These are phyloP conservation scores for Hortiboletus flavorubellus DNA, from an alignment of 768 basidiomycete species.

Conservation along the genomic window DNA sequence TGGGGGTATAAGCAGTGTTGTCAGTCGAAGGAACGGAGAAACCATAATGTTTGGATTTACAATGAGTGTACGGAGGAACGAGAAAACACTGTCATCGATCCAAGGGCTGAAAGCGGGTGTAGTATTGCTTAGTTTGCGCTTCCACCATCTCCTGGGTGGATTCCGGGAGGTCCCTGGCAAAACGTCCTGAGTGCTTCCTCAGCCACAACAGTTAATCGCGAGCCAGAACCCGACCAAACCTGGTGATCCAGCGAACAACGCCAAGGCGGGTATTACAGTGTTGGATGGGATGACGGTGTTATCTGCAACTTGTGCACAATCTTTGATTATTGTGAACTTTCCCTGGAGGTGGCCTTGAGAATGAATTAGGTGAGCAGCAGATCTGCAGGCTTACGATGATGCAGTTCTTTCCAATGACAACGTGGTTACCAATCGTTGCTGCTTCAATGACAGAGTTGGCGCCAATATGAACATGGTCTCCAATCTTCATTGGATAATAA, in stretches of 20 bases:
- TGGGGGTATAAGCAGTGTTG: not conserved
- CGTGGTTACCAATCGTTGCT: slow-evolving; percentile 89
- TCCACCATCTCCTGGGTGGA: slow-evolving; percentile 93
- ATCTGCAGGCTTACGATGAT: slow-evolving; percentile 65
- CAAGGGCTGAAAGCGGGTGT: slow-evolving; percentile 74
- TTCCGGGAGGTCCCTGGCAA: slow-evolving; percentile 84
- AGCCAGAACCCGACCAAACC: slow-evolving; percentile 43
- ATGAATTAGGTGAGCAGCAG: not conserved
- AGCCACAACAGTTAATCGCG: not conserved
- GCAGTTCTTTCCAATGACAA: slow-evolving; percentile 93
- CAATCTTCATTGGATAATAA: slow-evolving; percentile 97
- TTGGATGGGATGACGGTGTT: slow-evolving; percentile 88
- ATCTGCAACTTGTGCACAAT: slow-evolving; percentile 88
- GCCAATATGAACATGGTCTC: slow-evolving; percentile 93
- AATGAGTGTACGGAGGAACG: not conserved
- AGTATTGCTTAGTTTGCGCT: slow-evolving; percentile 78
- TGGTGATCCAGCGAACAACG: slow-evolving; percentile 85
- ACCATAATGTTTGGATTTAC: slow-evolving; percentile 4
- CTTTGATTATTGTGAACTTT: slow-evolving; percentile 95
- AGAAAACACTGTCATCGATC: slow-evolving; percentile 32
- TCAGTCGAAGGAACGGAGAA: not conserved
- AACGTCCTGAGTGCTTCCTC: slow-evolving; percentile 54
- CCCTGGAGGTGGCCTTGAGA: slow-evolving; percentile 50
- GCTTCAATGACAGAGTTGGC: slow-evolving; percentile 89
- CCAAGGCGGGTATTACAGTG: slow-evolving; percentile 86